Base-by-base conservation (phyloP, 73 alveolate genomes). In the Tetrahymena elliotti region DNA sequence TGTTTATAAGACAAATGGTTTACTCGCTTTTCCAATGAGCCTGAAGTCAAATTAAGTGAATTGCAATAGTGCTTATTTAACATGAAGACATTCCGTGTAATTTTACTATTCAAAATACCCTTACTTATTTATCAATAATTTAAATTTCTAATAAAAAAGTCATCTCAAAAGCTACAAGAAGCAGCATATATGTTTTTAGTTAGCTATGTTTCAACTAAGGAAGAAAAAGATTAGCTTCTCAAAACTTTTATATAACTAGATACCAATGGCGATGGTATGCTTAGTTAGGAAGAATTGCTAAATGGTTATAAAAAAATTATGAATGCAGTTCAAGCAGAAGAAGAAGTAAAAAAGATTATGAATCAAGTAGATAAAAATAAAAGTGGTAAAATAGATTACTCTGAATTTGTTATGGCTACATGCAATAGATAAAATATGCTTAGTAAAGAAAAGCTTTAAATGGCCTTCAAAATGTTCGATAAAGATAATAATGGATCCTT, bases 131-230 rank as follows among this genome's bases (percentile, higher is more conserved):
- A n/a, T n/a, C n/a, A n/a, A n/a, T n/a, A n/a, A n/a, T n/a, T n/a
- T n/a, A n/a, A n/a, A n/a, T n/a, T n/a, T n/a, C n/a, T n/a, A n/a
- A n/a, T n/a, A n/a, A n/a, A 68, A 68, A 27, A 68, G 88, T 68
- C 88, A 68, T 68, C 88, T 4, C 34, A 84, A 84, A 94, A 88
- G 20, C 47, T 94, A 36, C 13, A 94, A 52, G 95, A 94, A 33
- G 96, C 96, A 20, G 93, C 95, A 11, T 94, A 92, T 54, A 88
- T 88, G 40, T 97, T 97, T 97, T 97, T 97, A 88, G 97, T 97
- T 10, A 93, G 94, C 83, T 95, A 97, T 83, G 93, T 97, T 16
- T 93, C 98, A 37, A 95, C 97, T 27, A 94, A 92, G 38, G 97
- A 97, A 35, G 98, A 97, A 84, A 94, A 93, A 92, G 94, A 95